A percentile compares a stretch with the other conserved stretches of the same genome.
These are phyloP conservation scores for Aspergillus aculeatus DNA, from an alignment of 2,329 filamentous ascomycete genomes.

Conservation along the genomic window DNA sequence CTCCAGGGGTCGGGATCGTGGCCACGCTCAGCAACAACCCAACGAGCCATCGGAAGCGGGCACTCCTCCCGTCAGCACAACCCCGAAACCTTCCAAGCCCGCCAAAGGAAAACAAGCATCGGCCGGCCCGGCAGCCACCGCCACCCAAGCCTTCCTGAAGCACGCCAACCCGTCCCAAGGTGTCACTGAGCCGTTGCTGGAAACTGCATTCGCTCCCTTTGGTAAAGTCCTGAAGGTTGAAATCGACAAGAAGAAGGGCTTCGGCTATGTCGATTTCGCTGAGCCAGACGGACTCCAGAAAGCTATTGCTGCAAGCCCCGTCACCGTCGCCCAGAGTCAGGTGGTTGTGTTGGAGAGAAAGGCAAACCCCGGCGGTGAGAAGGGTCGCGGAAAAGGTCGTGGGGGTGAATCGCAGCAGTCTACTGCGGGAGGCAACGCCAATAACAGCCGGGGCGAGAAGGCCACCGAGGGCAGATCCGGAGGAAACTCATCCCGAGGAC, in stretches of 20 bases:
- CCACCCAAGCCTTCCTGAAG: constrained; percentile 66
- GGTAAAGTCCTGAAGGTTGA: constrained; percentile 77
- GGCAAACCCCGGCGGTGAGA: constrained; percentile 33
- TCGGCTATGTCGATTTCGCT: constrained; percentile 87
- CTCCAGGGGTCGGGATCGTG: constrained; percentile 8
- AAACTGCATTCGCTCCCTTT: constrained; percentile 70
- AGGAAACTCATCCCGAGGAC: constrained; percentile 19
- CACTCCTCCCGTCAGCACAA: constrained; percentile 17
- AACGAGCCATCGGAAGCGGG: constrained; percentile 22
- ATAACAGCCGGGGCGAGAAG: constrained; percentile 11
- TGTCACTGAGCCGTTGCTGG: constrained; percentile 77
- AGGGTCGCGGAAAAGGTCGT: constrained; percentile 32
- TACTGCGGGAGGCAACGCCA: constrained; percentile 5
- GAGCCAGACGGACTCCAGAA: constrained; percentile 70
- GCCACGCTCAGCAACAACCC: constrained; percentile 20
- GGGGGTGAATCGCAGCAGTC: constrained; percentile 22
- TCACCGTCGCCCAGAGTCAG: constrained; percentile 77
- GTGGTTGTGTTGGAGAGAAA: constrained; percentile 76
- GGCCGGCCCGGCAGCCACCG: constrained; percentile 19
- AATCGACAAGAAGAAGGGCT: constrained; percentile 91
- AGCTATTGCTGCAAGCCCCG: constrained; percentile 76
- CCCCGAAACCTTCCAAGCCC: constrained; percentile 26
- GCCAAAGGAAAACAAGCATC: constrained; percentile 28
- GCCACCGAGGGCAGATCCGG: constrained; percentile 17
- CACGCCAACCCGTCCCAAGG: constrained; percentile 87